A percentile compares a stretch with the other conserved stretches of the same genome.
These are phyloP conservation scores for Teratosphaeria zuluensis DNA, from an alignment of 2,329 filamentous ascomycete genomes.

Conservation along the genomic window DNA sequence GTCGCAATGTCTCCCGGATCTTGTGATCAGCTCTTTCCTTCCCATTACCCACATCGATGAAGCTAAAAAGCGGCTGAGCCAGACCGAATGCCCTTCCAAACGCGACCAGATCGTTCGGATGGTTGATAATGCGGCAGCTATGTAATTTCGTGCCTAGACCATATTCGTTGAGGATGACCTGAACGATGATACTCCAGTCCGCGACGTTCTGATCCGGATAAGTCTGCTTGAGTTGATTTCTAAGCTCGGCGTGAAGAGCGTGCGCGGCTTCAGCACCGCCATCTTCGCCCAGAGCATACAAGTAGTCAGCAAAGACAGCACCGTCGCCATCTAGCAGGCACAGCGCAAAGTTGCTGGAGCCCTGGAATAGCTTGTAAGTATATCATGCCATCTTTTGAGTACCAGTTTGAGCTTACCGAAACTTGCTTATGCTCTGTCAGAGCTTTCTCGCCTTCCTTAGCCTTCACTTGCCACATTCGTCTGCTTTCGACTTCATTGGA, in stretches of 20 bases:
- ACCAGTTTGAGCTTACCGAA: slow-evolving; percentile 11
- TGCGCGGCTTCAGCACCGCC: slow-evolving; percentile 40
- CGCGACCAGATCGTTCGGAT: slow-evolving; percentile 29
- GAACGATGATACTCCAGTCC: slow-evolving; percentile 37
- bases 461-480: slow-evolving; percentile 26
- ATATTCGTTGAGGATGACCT: slow-evolving; percentile 39
- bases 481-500: slow-evolving; percentile 28
- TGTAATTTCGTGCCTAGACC: slow-evolving; percentile 35
- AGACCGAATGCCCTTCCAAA: slow-evolving; percentile 37
- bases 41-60: slow-evolving; percentile 38
- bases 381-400: neutral
- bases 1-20: slow-evolving; percentile 36
- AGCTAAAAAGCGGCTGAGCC: slow-evolving; percentile 37
- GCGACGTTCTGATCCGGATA: slow-evolving; percentile 30
- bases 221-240: slow-evolving; percentile 30
- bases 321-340: slow-evolving; percentile 42
- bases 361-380: slow-evolving; percentile 8
- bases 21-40: slow-evolving; percentile 39
- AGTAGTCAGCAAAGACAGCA: slow-evolving; percentile 36
- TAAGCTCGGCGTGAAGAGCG: slow-evolving; percentile 32
- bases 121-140: slow-evolving; percentile 31
- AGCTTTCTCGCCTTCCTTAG: slow-evolving; percentile 11
- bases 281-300: slow-evolving; percentile 32
- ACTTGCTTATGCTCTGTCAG: slow-evolving; percentile 15
- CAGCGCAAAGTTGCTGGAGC: slow-evolving; percentile 34